Percentiles rank a stretch among this genome's conserved stretches.
These are phyloP conservation scores for Carex cristatella DNA, from an alignment of 176 grass and related monocot genomes.

Conservation along the genomic window DNA sequence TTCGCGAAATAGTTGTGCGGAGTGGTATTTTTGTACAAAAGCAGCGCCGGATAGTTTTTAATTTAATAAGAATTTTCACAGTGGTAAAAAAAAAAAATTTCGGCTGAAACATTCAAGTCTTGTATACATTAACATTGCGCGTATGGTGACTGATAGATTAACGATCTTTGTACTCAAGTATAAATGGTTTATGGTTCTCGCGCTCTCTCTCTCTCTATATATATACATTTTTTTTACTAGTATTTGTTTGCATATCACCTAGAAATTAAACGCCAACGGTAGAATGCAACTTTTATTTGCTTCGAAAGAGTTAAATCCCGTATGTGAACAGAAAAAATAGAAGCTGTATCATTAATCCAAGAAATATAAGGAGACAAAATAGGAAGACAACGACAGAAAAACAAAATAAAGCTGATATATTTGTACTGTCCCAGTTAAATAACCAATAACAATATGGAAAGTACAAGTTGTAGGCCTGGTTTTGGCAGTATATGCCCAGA, in stretches of 20 bases:
- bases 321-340: background rate
- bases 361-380: background rate
- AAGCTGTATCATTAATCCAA: background rate
- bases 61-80: too few species aligned
- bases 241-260: background rate
- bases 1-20: too few species aligned
- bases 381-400: background rate
- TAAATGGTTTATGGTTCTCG: too few species aligned
- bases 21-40: too few species aligned
- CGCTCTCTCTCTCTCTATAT: too few species aligned
- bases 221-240: too few species aligned
- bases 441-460: background rate
- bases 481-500: background rate
- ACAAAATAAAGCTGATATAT: background rate
- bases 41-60: too few species aligned
- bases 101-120: too few species aligned
- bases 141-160: too few species aligned
- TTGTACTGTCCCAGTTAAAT: background rate
- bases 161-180: too few species aligned
- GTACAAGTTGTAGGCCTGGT: background rate
- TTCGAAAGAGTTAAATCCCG: background rate
- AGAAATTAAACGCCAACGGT: background rate
- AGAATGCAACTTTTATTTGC: background rate
- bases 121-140: too few species aligned
- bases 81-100: too few species aligned